These are phyloP conservation scores for Zasmidium angulare DNA, from an alignment of 2,329 filamentous ascomycete species.

Conservation along the genomic window DNA sequence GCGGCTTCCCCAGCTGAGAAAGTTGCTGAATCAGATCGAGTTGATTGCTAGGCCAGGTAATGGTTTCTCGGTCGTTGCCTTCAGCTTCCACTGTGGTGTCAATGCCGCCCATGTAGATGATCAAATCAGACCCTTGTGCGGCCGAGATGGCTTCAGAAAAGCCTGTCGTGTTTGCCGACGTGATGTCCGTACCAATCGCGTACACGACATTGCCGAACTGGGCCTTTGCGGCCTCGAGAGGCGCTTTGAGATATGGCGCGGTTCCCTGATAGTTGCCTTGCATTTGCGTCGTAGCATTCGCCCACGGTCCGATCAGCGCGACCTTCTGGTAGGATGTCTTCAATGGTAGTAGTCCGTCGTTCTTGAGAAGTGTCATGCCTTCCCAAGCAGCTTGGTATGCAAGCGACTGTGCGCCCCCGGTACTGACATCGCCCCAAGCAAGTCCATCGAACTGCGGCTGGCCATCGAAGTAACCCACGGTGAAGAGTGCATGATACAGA, in stretches of 20 bases:
- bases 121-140: slow-evolving; percentile 21
- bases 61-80: slow-evolving; percentile 40
- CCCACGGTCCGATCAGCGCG: slow-evolving; percentile 58
- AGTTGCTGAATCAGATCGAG: slow-evolving; percentile 43
- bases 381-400: slow-evolving; percentile 52
- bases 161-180: slow-evolving; percentile 14
- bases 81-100: slow-evolving; percentile 45
- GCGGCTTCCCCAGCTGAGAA: slow-evolving; percentile 38
- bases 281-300: slow-evolving; percentile 54
- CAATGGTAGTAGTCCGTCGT: slow-evolving; percentile 46
- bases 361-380: slow-evolving; percentile 50
- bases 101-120: slow-evolving; percentile 27
- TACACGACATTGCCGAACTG: slow-evolving; percentile 16
- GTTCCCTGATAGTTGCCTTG: slow-evolving; percentile 53
- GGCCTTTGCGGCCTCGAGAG: slow-evolving; percentile 19
- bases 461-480: slow-evolving; percentile 56
- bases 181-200: slow-evolving; percentile 20
- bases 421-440: slow-evolving; percentile 54
- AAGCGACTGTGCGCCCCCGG: slow-evolving; percentile 51
- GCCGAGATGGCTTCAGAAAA: slow-evolving; percentile 20
- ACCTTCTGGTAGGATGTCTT: slow-evolving; percentile 39
- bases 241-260: slow-evolving; percentile 23
- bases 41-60: slow-evolving; percentile 46
- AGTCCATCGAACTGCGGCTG: slow-evolving; percentile 50
- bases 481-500: slow-evolving; percentile 52